phyloP scores from a whole-genome alignment of 495 filamentous ascomycete species.

The Lindgomyces ingoldianus region DNA sequence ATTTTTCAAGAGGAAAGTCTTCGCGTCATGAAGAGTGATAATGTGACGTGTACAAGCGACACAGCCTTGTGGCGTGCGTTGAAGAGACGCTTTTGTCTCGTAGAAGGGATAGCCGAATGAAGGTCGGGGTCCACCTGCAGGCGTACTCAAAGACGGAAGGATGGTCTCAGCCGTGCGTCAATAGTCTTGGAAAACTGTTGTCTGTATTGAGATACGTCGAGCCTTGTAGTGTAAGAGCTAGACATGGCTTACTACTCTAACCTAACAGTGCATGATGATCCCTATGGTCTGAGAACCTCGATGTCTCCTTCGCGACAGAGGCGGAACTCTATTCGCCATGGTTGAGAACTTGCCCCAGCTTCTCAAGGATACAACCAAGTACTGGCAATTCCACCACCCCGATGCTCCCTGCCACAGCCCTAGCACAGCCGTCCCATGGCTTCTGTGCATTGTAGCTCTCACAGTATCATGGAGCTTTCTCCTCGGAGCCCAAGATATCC shows the following conservation, averaged over 20 bases:
- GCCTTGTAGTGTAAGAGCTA: too few species aligned
- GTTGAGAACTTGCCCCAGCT: not conserved
- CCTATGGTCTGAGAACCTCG: too few species aligned
- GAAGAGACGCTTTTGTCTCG: not conserved
- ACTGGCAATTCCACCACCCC: not conserved
- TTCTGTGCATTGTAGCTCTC: slow-evolving; percentile 1
- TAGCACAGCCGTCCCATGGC: not conserved
- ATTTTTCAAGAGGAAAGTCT: not conserved
- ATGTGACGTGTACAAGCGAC: not conserved
- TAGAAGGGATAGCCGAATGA: not conserved
- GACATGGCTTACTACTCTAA: too few species aligned
- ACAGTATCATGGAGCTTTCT: slow-evolving; percentile 2
- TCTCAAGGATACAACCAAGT: not conserved
- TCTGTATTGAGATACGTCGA: too few species aligned
- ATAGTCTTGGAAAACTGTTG: too few species aligned
- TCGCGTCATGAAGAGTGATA: not conserved
- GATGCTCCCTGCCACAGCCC: not conserved
- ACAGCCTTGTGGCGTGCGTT: not conserved
- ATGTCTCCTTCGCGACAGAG: too few species aligned
- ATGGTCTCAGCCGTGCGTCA: too few species aligned
- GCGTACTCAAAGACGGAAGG: not conserved
- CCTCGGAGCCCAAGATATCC: not conserved
- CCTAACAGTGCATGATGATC: too few species aligned
- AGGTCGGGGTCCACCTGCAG: not conserved
- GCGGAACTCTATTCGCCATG: not conserved